phyloP scores from a whole-genome alignment of 1,139 yeast genomes.

The Komagataea norvegica region DNA sequence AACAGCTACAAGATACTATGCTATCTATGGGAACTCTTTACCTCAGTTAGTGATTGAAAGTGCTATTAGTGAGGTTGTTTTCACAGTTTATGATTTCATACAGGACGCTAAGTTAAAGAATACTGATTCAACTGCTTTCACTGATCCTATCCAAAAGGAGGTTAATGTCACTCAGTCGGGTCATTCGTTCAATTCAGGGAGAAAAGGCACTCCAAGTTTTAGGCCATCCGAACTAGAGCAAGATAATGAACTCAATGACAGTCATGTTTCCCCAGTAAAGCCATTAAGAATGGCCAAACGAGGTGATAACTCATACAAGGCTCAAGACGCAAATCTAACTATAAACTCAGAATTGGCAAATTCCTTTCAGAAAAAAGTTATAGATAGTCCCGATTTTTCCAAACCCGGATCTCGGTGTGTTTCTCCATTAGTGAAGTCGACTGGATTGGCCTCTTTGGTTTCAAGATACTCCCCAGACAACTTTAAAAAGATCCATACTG shows the following conservation, averaged over 20 bases:
- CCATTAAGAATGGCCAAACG: slow-evolving; percentile 57
- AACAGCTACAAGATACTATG: slow-evolving; percentile 74
- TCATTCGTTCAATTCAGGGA: slow-evolving; percentile 10
- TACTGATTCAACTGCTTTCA: slow-evolving; percentile 1
- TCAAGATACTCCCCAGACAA: slow-evolving; percentile 17
- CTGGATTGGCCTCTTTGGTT: slow-evolving; percentile 7
- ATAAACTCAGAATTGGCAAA: slow-evolving; percentile 19
- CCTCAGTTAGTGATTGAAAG: slow-evolving; percentile 76
- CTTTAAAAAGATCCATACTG: slow-evolving; percentile 1
- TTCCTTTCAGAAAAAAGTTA: neutral
- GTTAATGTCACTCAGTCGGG: neutral
- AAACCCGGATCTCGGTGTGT: neutral
- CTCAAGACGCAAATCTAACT: slow-evolving; percentile 28
- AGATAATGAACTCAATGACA: neutral
- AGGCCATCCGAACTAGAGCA: slow-evolving; percentile 1
- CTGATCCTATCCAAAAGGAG: neutral
- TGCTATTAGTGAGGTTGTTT: slow-evolving; percentile 71
- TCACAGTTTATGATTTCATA: slow-evolving; percentile 68
- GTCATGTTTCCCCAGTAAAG: slow-evolving; percentile 42
- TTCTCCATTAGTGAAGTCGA: slow-evolving; percentile 8
- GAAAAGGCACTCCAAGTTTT: neutral
- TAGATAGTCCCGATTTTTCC: neutral
- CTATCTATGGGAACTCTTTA: slow-evolving; percentile 55
- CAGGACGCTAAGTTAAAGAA: slow-evolving; percentile 46
- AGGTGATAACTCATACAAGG: slow-evolving; percentile 12